These are phyloP conservation scores for Cystofilobasidium bisporidii DNA, from an alignment of 768 basidiomycete genomes.

Conservation along the genomic window DNA sequence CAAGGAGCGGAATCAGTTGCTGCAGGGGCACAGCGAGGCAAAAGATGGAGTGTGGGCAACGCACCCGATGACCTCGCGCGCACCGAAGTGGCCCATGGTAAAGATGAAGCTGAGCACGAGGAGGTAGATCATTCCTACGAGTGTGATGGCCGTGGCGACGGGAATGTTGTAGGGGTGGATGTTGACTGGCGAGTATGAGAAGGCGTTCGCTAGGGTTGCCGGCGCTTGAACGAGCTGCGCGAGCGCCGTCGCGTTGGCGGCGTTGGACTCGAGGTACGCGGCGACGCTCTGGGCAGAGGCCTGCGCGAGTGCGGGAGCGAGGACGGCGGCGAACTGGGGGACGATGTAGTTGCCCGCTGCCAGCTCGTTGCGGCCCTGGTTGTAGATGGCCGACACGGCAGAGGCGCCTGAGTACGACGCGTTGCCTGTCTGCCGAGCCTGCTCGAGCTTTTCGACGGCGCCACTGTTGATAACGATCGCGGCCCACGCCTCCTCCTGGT, in stretches of 20 bases:
- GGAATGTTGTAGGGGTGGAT: constrained; percentile 40
- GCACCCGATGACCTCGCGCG: constrained; percentile 7
- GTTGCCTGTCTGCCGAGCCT: constrained; percentile 42
- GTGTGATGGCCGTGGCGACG: constrained; percentile 41
- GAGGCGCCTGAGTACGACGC: constrained; percentile 35
- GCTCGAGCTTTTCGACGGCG: constrained; percentile 38
- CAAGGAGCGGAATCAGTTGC: too few relatives aligned
- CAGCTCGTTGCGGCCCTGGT: constrained; percentile 45
- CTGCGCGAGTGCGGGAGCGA: constrained; percentile 16
- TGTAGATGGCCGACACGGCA: constrained; percentile 44
- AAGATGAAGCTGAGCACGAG: constrained; percentile 29
- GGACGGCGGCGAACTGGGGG: constrained; percentile 13
- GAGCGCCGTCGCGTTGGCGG: constrained; percentile 43
- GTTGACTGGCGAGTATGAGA: constrained; percentile 41
- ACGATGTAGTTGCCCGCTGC: constrained; percentile 42
- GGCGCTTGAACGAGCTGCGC: constrained; percentile 42
- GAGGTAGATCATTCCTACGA: constrained; percentile 39
- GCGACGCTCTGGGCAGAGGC: not conserved
- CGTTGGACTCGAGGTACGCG: constrained; percentile 27
- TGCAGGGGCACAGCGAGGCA: not conserved
- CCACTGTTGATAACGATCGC: constrained; percentile 43
- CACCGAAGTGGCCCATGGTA: constrained; percentile 16
- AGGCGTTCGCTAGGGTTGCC: constrained; percentile 40
- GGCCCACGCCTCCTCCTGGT: constrained; percentile 44
- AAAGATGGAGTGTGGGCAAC: not conserved